A percentile compares a stretch with the other conserved stretches of the same genome.
These are phyloP conservation scores for Lagenaria siceraria DNA, from an alignment of 306 rosid genomes.

Conservation along the genomic window DNA sequence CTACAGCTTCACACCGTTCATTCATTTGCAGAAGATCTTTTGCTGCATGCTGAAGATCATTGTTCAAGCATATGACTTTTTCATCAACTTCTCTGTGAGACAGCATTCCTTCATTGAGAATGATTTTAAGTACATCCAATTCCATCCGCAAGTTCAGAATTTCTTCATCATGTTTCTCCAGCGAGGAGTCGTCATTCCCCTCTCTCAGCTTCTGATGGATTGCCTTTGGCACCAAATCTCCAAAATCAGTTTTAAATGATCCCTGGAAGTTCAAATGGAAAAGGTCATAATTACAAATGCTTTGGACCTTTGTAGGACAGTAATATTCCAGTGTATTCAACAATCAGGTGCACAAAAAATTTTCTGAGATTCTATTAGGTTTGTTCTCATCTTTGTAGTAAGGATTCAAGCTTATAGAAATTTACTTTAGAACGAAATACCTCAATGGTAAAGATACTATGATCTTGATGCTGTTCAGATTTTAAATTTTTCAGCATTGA, in stretches of 20 bases:
- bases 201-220: conserved; percentile 18
- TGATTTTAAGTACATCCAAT: conserved; percentile 63
- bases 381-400: neutral
- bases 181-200: conserved; percentile 17
- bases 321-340: neutral
- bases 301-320: neutral
- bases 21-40: conserved; percentile 28
- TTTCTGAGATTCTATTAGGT: neutral
- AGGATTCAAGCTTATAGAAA: conserved; percentile 2
- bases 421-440: conserved; percentile 23
- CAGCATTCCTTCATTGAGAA: conserved; percentile 64
- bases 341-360: neutral
- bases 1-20: conserved; percentile 38
- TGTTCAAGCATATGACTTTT: conserved; percentile 29
- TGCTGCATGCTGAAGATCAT: conserved; percentile 32
- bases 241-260: conserved; percentile 22
- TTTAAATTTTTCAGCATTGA: conserved; percentile 20
- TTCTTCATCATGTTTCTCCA: conserved; percentile 50
- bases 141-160: conserved; percentile 65
- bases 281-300: neutral
- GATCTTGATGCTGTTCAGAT: conserved; percentile 18
- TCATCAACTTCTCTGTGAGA: conserved; percentile 46
- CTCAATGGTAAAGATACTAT: conserved; percentile 22
- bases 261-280: conserved; percentile 8
- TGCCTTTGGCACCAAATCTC: conserved; percentile 20